A percentile compares a stretch with the other conserved stretches of the same genome.
Conservation (phyloP, 768 basidiomycete genomes). For the Paxillus ammoniavirescens region DNA sequence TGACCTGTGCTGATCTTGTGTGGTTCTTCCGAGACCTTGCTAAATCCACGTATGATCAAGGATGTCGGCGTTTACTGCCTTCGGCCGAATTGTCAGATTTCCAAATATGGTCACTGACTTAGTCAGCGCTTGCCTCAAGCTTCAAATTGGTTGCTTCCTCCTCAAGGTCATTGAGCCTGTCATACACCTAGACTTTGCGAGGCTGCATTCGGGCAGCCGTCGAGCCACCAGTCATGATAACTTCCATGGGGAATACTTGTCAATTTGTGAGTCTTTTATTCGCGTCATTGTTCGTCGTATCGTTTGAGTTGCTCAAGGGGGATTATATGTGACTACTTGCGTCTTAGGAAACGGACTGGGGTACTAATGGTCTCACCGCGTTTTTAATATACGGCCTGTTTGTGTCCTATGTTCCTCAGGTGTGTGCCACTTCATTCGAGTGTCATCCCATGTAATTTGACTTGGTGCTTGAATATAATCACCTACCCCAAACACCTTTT, state of each 20-base stretch:
- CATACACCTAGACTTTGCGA: background rate
- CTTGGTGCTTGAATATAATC: background rate
- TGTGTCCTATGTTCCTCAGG: constrained; percentile 84
- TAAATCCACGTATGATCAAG: no score
- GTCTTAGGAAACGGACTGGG: constrained; percentile 68
- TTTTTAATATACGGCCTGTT: constrained; percentile 71
- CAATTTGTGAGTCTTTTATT: constrained; percentile 16
- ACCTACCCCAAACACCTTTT: no score
- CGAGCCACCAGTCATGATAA: background rate
- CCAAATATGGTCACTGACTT: no score
- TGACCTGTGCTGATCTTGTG: no score
- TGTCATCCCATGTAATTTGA: background rate
- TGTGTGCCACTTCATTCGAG: constrained; percentile 21
- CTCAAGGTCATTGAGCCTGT: no score
- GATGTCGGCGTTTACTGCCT: no score
- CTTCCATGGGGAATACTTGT: constrained; percentile 9
- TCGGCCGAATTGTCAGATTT: no score
- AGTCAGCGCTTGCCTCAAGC: no score
- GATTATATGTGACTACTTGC: background rate
- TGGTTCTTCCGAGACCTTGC: no score
- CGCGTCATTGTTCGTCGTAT: background rate
- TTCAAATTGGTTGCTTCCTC: no score
- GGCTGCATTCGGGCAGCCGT: background rate
- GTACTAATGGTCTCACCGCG: constrained; percentile 59
- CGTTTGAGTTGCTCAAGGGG: background rate